Evolutionary conservation across 2,329 filamentous ascomycete genomes (phyloP), one percentile per base, ranked within the genome.

Genomic region (Hypoxylon sp.): DNA sequence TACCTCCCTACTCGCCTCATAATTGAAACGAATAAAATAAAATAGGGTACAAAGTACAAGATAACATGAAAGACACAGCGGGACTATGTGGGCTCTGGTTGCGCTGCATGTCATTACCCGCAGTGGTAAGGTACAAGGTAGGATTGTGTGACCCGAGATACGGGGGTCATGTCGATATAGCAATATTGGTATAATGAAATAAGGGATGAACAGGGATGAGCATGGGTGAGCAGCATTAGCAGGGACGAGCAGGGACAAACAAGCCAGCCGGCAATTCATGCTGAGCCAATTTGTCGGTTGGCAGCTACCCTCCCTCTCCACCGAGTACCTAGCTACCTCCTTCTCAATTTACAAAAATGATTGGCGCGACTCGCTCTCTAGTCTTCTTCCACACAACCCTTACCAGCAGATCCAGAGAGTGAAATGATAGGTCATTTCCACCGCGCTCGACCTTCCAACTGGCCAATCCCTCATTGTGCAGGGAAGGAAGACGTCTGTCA

Each of bases 71-170:
- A 11, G 30, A 11, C 13, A 40, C n/a, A 17, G 1, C 6, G n/a
- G 6, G 7, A 42, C n/a, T 27, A 20, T 8, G n/a, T 17, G 40
- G n/a, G 20, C 3, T 35, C 14, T 17, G 17, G 40, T 22, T 44
- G 17, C 17, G 49, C 35, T 61, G 61, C 66, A 66, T 69, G 66
- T 60, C 66, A 66, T 69, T 66, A 66, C 62, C 62, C 63, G 58
- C 42, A 60, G 62, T 13, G 55, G 30, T 48, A 46, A 33, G 20
- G 48, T 56, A 56, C 50, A 44, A 62, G 17, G 58, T 48, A 48
- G 31, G 40, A 30, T 54, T 17, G 50, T 31, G 33, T 8, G 49
- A 66, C 57, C 62, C 62, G 57, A 66, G 62, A 65, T 68, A 68
- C 35, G 60, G 60, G 60, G 61, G 40, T 44, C 40, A 44, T 17